Percentiles rank a stretch among this genome's conserved stretches.
These are phyloP conservation scores for Phtheirospermum japonicum DNA, from an alignment of 257 asterid genomes.

Conservation along the genomic window DNA sequence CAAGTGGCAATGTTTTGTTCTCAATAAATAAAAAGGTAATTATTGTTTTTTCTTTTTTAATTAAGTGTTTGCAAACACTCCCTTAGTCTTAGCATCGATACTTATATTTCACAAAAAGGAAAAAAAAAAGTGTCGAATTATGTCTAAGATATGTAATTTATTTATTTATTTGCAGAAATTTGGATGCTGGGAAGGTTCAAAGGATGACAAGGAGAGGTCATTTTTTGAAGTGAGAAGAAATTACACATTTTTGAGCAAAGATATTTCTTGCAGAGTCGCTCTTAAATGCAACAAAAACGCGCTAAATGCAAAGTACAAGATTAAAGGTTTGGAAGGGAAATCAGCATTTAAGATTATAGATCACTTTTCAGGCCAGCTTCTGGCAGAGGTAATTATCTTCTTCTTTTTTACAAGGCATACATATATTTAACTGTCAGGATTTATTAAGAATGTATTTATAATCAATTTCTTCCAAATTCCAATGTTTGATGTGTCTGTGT, in stretches of 20 bases:
- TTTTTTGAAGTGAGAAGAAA: slow-evolving; percentile 56
- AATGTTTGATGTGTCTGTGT: too few relatives aligned
- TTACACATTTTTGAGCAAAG: slow-evolving; percentile 35
- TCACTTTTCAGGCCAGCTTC: too few relatives aligned
- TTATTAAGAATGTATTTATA: too few relatives aligned
- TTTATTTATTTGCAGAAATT: slow-evolving; percentile 40
- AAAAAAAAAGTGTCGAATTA: background rate
- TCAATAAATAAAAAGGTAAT: slow-evolving; percentile 66
- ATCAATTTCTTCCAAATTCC: too few relatives aligned
- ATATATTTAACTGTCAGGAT: too few relatives aligned
- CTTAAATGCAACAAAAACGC: slow-evolving; percentile 30
- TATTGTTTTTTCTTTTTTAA: background rate
- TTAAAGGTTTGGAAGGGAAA: slow-evolving; percentile 46
- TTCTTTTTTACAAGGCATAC: too few relatives aligned
- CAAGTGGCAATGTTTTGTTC: slow-evolving; percentile 56
- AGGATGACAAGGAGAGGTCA: slow-evolving; percentile 32
- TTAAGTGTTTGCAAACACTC: too few relatives aligned
- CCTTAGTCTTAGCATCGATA: too few relatives aligned
- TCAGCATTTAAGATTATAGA: too few relatives aligned
- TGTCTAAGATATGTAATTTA: background rate
- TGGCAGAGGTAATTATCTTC: slow-evolving; percentile 78
- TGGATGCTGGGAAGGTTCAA: slow-evolving; percentile 49
- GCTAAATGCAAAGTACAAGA: slow-evolving; percentile 36
- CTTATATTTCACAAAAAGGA: too few relatives aligned
- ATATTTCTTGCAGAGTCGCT: slow-evolving; percentile 37